phyloP scores from a whole-genome alignment of 164 flowering plant species.

The Houttuynia cordata region DNA sequence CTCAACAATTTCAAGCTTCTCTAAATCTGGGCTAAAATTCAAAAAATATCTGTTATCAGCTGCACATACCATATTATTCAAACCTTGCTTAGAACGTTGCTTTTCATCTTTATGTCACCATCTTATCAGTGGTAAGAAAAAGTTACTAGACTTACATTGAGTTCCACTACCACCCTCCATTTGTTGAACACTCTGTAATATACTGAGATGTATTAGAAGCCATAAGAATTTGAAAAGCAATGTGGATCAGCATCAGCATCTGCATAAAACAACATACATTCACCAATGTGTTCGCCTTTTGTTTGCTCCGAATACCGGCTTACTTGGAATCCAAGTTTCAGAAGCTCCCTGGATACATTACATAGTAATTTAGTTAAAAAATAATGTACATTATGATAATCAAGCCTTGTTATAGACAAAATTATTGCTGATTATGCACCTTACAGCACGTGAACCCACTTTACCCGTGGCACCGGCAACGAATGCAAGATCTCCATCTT shows the following conservation, averaged over 20 bases:
- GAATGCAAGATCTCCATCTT: constrained; percentile 64
- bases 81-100: background rate
- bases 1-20: constrained; percentile 88
- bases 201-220: background rate
- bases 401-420: background rate
- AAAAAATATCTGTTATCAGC: constrained; percentile 42
- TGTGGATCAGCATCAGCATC: background rate
- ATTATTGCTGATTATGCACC: constrained; percentile 24
- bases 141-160: constrained; percentile 31
- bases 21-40: constrained; percentile 93
- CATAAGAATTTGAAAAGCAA: background rate
- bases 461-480: constrained; percentile 96
- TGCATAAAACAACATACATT: constrained; percentile 27
- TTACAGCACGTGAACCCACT: constrained; percentile 94
- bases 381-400: background rate
- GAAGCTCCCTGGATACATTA: constrained; percentile 63
- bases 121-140: background rate
- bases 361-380: background rate
- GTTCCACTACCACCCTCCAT: constrained; percentile 44
- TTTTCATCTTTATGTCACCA: background rate
- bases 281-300: constrained; percentile 52
- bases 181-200: constrained; percentile 56
- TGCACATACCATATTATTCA: background rate
- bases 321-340: constrained; percentile 83
- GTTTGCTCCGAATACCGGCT: constrained; percentile 75